Evolutionary conservation across 1,284 basidiomycete genomes (phyloP).

Genomic region (Leccinum solheimii): DNA sequence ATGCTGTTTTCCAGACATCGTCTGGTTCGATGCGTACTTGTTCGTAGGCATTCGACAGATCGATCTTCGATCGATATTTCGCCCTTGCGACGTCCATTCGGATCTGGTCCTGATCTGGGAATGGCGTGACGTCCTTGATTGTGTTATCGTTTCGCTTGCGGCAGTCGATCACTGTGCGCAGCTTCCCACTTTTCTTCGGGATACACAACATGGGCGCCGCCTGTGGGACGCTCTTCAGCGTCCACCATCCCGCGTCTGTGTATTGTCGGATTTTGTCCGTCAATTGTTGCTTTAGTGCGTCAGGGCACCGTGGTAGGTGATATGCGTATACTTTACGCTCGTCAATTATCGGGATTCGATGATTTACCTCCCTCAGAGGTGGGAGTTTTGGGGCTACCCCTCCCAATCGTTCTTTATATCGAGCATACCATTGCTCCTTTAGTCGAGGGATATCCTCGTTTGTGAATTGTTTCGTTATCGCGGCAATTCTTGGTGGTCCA

Average conservation of each 20-base stretch:
- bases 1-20: constrained; percentile 15
- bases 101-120: constrained; percentile 37
- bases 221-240: neutral
- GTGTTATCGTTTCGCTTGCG: constrained; percentile 23
- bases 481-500: neutral
- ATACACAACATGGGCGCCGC: constrained; percentile 1
- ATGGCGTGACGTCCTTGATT: constrained; percentile 30
- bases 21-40: constrained; percentile 30
- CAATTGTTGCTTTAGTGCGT: neutral
- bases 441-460: neutral
- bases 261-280: neutral
- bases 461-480: neutral
- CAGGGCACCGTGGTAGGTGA: neutral
- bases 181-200: neutral
- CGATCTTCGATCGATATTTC: constrained; percentile 28
- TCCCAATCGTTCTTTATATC: neutral
- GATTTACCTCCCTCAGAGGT: neutral
- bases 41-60: constrained; percentile 37
- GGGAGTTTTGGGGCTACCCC: neutral
- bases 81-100: constrained; percentile 21
- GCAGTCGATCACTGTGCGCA: constrained; percentile 1
- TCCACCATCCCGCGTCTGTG: neutral
- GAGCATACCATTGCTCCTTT: neutral
- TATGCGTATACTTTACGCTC: neutral
- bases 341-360: neutral